Conservation (phyloP, 2,329 filamentous ascomycete species). For the Thielaviopsis ethacetica region DNA sequence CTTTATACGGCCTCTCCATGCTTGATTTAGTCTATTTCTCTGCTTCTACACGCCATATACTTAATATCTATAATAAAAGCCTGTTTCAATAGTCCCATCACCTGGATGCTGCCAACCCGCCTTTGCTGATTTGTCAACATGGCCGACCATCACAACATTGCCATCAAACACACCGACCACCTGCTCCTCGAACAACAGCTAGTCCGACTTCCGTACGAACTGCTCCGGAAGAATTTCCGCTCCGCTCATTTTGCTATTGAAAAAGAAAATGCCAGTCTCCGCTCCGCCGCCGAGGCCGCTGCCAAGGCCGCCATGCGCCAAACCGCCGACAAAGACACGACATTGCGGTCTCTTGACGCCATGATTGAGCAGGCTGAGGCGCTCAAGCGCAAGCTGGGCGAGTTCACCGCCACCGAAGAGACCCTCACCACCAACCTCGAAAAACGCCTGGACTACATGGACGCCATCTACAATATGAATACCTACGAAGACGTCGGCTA, state of each 20-base stretch:
- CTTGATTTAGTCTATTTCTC: no score
- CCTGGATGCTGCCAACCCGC: neutral
- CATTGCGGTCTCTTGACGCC: slow-evolving; percentile 64
- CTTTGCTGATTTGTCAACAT: slow-evolving; percentile 22
- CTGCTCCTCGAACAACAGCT: slow-evolving; percentile 82
- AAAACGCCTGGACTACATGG: slow-evolving; percentile 64
- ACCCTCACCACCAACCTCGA: slow-evolving; percentile 58
- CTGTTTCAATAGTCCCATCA: no score
- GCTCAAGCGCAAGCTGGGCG: slow-evolving; percentile 72
- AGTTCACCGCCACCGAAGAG: slow-evolving; percentile 63
- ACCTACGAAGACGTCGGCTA: slow-evolving; percentile 84
- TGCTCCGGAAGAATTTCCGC: slow-evolving; percentile 88
- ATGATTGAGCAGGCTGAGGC: slow-evolving; percentile 76
- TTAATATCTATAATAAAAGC: no score
- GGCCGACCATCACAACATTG: slow-evolving; percentile 45
- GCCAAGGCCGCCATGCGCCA: slow-evolving; percentile 52
- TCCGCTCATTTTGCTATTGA: slow-evolving; percentile 63
- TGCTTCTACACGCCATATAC: no score
- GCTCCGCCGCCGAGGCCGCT: slow-evolving; percentile 42
- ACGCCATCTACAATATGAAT: slow-evolving; percentile 63
- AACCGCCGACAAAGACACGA: slow-evolving; percentile 46
- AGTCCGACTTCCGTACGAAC: slow-evolving; percentile 80
- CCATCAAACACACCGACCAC: slow-evolving; percentile 59
- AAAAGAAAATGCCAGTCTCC: slow-evolving; percentile 48
- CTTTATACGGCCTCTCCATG: no score